Base-by-base conservation (phyloP, 1,284 basidiomycete genomes). In the Pisolithus thermaeus region DNA sequence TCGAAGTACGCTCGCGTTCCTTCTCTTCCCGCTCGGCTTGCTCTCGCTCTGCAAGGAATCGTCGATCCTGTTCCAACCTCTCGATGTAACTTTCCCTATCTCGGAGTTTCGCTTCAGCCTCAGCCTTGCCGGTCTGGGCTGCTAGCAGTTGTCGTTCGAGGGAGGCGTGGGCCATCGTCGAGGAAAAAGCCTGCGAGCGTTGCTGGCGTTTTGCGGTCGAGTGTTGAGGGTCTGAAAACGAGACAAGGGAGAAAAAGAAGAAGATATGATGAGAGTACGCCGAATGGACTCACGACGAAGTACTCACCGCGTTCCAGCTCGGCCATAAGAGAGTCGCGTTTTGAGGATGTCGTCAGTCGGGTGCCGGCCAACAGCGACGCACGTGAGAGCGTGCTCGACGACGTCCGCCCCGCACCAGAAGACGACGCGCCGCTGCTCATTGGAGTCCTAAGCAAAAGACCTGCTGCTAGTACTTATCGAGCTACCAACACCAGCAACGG, bases 261-360 rank as follows among this genome's bases (percentile, higher is more conserved):
- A 36, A 23, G n/a, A 32, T 54, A 43, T 52, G 53, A 42, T 46
- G 45, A 46, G 18, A n/a, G 9, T n/a, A 12, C 20, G 7, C 18
- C 18, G 22, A 23, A 27, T 12, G 18, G 14, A 46, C 3, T 27
- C 22, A 25, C 7, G 25, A 51, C n/a, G 40, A n/a, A 42, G 32
- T 20, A 61, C 66, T 50, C 57, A 78, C 83, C 83, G 62, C 79
- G 73, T 62, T 86, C 83, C 5, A 84, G 73, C 58, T 86, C 83
- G 25, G 83, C 82, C 32, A 78, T 75, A 42, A 84, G 66, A 0
- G 82, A 82, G 57, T 84, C 81, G 36, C 84, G 77, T 55, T 86
- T 79, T 12, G 63, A 14, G 0, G 42, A 43, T n/a, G 71, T 60
- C 20, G 61, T 52, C 22, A 66, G 59, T n/a, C 65, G 57, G 14